Evolutionary conservation across 2,329 filamentous ascomycete genomes (phyloP).

Genomic region (Fusarium sp.): DNA sequence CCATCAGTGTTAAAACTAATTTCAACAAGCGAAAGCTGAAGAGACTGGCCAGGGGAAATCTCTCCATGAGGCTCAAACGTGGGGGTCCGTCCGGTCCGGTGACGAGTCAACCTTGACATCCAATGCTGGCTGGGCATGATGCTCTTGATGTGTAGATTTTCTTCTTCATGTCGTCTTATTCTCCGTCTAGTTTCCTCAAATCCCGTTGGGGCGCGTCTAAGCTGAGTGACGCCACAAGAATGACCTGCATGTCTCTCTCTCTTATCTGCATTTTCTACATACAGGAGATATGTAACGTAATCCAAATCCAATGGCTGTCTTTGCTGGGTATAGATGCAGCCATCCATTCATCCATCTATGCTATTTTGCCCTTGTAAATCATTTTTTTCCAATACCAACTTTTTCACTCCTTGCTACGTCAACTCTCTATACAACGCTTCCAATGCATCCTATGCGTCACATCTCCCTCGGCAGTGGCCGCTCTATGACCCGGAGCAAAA

Average conservation of each 20-base stretch:
- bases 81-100: neutral
- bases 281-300: neutral
- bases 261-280: conserved; percentile 18
- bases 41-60: too few relatives aligned
- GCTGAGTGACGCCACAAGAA: conserved; percentile 21
- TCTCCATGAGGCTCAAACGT: conserved; percentile 10
- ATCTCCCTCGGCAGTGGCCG: conserved; percentile 8
- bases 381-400: conserved; percentile 1
- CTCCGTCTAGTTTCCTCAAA: conserved; percentile 8
- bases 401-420: conserved; percentile 14
- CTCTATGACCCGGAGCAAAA: conserved; percentile 3
- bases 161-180: conserved; percentile 3
- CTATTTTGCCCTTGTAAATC: conserved; percentile 1
- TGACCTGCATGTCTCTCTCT: conserved; percentile 11
- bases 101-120: neutral
- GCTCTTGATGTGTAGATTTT: neutral
- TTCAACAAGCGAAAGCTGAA: neutral
- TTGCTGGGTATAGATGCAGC: conserved; percentile 4
- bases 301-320: conserved; percentile 4
- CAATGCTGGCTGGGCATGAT: neutral
- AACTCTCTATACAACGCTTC: conserved; percentile 9
- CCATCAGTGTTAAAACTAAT: neutral
- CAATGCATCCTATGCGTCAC: conserved; percentile 35
- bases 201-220: conserved; percentile 38
- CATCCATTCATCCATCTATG: conserved; percentile 3